Base-by-base conservation (phyloP, 768 basidiomycete species). In the Calvatia gigantea region DNA sequence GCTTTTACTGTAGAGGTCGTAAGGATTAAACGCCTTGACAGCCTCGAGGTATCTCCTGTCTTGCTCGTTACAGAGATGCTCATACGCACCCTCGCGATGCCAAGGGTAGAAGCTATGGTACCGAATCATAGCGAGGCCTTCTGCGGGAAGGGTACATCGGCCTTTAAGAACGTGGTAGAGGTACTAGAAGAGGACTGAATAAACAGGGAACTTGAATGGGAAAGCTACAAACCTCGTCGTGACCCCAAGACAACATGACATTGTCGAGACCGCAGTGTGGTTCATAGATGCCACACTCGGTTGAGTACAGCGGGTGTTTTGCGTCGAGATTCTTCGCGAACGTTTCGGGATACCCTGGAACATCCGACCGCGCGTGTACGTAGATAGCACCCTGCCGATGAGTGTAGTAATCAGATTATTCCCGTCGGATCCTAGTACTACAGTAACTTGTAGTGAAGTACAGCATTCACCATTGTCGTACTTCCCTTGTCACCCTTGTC, bases 21-120 rank as follows among this genome's bases (percentile, higher is more conserved):
- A 96, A 0, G 94, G 93, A 71, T 95, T 96, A 81, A 96, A 96
- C 0, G 86, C 87, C 42, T 81, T 79, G 27, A 92, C 91, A 14
- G 91, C 92, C 37, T 77, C 81, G 29, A 92, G 81, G 17, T 82
- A 75, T 51, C 73, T 72, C 56, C 70, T 60, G 68, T 92, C 90
- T 51, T 85, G 83, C 15, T 86, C 86, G 67, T 85, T 85, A 59
- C 82, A 86, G 44, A 96, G 81, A 65, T 94, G 87, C 19, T 69
- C 67, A 73, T 96, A 96, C 0, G 93, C 94, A 52, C 80, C 80
- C 65, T 94, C 94, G 39, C 93, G 81, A 70, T 96, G 94, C 93
- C 91, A 94, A 25, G 94, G 93, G 73, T 95, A 96, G 78, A 95
- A 96, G 63, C 88, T 91, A 73, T 95, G 94, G 68, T 91, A 96